Evolutionary conservation across 2,329 filamentous ascomycete species (phyloP), one percentile per base, ranked within the genome.

Genomic region (Talaromyces funiculosus): DNA sequence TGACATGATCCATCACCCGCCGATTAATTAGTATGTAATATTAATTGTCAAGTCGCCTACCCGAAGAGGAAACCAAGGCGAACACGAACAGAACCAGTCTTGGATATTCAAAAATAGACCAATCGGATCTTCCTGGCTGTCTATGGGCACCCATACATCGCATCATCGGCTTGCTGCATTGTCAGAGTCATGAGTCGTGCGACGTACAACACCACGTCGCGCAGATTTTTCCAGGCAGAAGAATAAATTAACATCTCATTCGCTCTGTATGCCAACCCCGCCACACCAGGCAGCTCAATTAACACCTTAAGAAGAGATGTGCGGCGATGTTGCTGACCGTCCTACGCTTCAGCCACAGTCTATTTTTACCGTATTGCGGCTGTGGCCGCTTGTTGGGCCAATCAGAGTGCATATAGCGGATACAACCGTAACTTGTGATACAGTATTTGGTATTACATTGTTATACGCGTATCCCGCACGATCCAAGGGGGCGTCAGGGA

Each of bases 351-450:
- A 59, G 57, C 26, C 45, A 40, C 56, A 42, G 35, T 43, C 45
- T 61, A 61, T 61, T 58, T 58, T 58, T 47, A 43, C 29, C 4
- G 1, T 1, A 37, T 12, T 58, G 57, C 57, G 57, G 57, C 57
- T 42, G 57, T 42, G 57, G 35, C 57, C 55, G 60, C 54, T 57
- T 61, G 60, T 53, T 22, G 22, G 31, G 31, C 60, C 54, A 58
- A 61, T 61, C 47, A 54, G 29, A 6, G 10, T 22, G 18, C 14
- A 10, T 8, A 7, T 4, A 2, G 45, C 24, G 43, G 24, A 54
- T 29, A 54, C 9, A 0, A 6, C 14, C 8, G 22, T 40, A 14
- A 14, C 7, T 2, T 33, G 8, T 20, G 6, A 45, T 49, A 57
- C 55, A 10, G n/a, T 20, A 4, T 20, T 9, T 0, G 1, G 42